Base-by-base conservation (phyloP, 148 eudicot genomes). In the Cornus kousa region DNA sequence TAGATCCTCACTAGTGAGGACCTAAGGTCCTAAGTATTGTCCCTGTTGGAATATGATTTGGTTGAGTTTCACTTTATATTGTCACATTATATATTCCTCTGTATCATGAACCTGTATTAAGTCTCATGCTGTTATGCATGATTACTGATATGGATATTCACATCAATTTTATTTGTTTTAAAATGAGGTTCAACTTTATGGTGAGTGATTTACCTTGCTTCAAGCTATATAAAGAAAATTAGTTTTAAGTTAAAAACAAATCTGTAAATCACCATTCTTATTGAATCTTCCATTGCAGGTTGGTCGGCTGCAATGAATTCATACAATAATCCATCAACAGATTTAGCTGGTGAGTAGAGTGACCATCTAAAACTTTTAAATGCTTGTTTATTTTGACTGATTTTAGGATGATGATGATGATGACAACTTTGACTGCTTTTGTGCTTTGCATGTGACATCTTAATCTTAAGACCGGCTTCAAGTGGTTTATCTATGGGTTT, bases 291-390 rank as follows among this genome's bases (percentile, higher is more conserved):
- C 32, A 35, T 37, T 82, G 82, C 84, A 93, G 98, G 98, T 71
- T 93, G 96, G 96, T 79, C 84, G 68, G 90, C 89, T 87, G 86
- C 92, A 68, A 84, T 89, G 77, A 86, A 81, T 82, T 85, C 90
- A 68, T 86, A 74, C 50, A 85, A 87, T 83, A 90, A 86, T 85
- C 90, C 90, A 39, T 86, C 87, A 35, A 79, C 86, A 67, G 93
- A 90, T 87, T 86, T 85, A 73, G 83, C 88, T 48, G 96, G 98
- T 93, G 77, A 84, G 91, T 80, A 43, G 48, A 43, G 23, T 80
- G n/a, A 67, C 23, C 64, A 78, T 48, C 72, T 57, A 31, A 57
- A 37, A 74, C 43, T 37, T 37, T 59, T n/a, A 40, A 71, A 46
- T 67, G 71, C 46, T 81, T 64, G 62, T 19, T 77, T 55, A 31